phyloP scores from a whole-genome alignment of 1,139 yeast genomes.

The Entelexis paramagnoliae region DNA sequence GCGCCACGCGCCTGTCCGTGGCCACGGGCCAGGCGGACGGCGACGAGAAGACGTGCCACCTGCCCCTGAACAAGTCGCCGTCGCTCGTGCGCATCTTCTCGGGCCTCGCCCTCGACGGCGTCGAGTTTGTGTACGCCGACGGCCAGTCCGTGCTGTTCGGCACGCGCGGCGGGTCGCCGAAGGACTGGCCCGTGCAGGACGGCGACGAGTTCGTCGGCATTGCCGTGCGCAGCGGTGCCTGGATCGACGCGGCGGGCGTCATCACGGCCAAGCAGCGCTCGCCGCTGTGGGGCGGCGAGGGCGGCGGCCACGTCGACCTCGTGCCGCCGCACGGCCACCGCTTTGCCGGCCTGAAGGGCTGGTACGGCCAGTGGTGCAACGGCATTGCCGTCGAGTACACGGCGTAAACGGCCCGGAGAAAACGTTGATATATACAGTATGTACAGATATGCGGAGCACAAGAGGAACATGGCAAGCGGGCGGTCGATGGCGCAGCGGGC shows the following conservation, averaged over 20 bases:
- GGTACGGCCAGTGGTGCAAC: slow-evolving; percentile 56
- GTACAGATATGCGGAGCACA: neutral
- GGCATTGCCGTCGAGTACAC: slow-evolving; percentile 57
- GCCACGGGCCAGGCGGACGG: slow-evolving; percentile 22
- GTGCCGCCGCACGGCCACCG: slow-evolving; percentile 49
- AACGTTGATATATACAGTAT: neutral
- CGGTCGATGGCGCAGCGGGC: no score
- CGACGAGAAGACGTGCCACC: slow-evolving; percentile 9
- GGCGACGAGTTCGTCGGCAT: slow-evolving; percentile 56
- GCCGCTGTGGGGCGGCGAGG: slow-evolving; percentile 48
- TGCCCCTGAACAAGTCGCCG: slow-evolving; percentile 19
- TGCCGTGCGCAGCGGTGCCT: slow-evolving; percentile 62
- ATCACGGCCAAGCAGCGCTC: slow-evolving; percentile 39
- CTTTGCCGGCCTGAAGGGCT: slow-evolving; percentile 61
- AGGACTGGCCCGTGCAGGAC: slow-evolving; percentile 45
- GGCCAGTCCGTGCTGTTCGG: slow-evolving; percentile 44
- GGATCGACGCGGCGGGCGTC: slow-evolving; percentile 80
- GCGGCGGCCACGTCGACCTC: slow-evolving; percentile 52
- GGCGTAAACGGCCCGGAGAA: neutral
- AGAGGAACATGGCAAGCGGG: no score
- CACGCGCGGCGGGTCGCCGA: slow-evolving; percentile 44
- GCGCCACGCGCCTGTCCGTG: slow-evolving; percentile 7
- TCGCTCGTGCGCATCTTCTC: slow-evolving; percentile 38
- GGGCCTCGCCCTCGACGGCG: slow-evolving; percentile 74
- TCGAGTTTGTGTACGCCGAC: slow-evolving; percentile 34